phyloP scores from a whole-genome alignment of 2,329 filamentous ascomycete genomes.

The Pseudogymnoascus sp. region DNA sequence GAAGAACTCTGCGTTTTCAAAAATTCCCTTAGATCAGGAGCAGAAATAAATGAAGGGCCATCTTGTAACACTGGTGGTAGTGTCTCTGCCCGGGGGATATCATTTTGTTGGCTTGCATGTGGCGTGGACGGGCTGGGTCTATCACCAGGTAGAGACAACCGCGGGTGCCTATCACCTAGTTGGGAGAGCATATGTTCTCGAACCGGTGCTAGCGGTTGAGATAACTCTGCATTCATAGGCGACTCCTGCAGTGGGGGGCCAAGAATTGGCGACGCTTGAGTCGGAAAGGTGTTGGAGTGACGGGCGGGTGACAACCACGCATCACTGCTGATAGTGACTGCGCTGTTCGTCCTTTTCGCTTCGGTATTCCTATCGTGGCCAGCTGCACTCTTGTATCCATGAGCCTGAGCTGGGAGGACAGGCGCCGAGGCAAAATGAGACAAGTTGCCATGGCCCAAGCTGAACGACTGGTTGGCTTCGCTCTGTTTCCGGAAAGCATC shows the following conservation, averaged over 20 bases:
- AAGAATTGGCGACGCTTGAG: slow-evolving; percentile 28
- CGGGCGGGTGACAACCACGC: neutral
- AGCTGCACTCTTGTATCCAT: slow-evolving; percentile 8
- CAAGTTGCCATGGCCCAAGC: slow-evolving; percentile 34
- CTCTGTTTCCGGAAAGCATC: slow-evolving; percentile 69
- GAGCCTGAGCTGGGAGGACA: neutral
- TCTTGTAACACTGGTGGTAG: slow-evolving; percentile 43
- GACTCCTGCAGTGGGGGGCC: slow-evolving; percentile 41
- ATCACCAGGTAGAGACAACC: slow-evolving; percentile 46
- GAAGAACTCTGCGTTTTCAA: slow-evolving; percentile 36
- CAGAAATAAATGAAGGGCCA: slow-evolving; percentile 44
- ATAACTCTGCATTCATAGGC: slow-evolving; percentile 36
- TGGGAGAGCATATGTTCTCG: slow-evolving; percentile 22
- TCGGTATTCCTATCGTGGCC: neutral
- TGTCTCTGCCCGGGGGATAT: slow-evolving; percentile 39
- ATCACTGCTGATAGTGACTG: neutral
- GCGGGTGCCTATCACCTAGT: slow-evolving; percentile 44
- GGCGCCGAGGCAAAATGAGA: slow-evolving; percentile 38
- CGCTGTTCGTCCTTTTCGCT: neutral
- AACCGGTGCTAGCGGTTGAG: slow-evolving; percentile 16
- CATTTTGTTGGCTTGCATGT: slow-evolving; percentile 20
- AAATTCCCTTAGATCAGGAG: slow-evolving; percentile 47
- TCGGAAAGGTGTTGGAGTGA: slow-evolving; percentile 1
- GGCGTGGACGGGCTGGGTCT: slow-evolving; percentile 36
- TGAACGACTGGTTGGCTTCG: slow-evolving; percentile 54